Conservation (phyloP, 164 flowering plant species). For the Taxillus chinensis region DNA sequence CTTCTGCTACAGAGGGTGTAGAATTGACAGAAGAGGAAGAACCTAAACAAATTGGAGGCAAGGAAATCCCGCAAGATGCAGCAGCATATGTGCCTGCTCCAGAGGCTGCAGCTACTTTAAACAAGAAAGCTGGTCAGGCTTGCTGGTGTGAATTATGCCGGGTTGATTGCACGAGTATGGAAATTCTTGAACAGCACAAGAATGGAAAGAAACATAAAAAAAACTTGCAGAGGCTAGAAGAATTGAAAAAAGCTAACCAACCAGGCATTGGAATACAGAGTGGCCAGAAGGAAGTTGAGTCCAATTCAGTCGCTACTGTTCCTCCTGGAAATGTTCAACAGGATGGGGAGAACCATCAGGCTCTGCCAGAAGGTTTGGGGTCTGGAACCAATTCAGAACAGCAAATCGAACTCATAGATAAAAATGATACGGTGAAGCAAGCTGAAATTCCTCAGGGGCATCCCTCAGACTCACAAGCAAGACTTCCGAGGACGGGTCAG, state of each 20-base stretch:
- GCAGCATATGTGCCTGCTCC: not conserved
- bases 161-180: conserved; percentile 4
- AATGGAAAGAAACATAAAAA: conserved; percentile 2
- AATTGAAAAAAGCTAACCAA: not conserved
- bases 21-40: not conserved
- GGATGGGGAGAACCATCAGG: not conserved
- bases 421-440: not conserved
- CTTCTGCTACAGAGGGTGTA: not conserved
- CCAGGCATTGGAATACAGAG: not conserved
- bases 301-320: not conserved
- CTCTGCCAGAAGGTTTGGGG: not conserved
- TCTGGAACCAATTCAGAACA: not conserved
- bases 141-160: conserved; percentile 1
- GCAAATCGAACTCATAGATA: too few relatives aligned
- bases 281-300: not conserved
- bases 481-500: not conserved
- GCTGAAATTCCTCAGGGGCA: not conserved
- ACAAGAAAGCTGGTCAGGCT: not conserved
- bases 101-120: not conserved
- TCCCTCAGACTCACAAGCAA: not conserved
- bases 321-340: not conserved
- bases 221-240: not conserved
- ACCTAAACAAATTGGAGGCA: not conserved
- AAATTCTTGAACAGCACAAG: conserved; percentile 5
- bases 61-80: conserved; percentile 2